phyloP scores from a whole-genome alignment of 2,329 filamentous ascomycete species.

The Monilinia fructigena region DNA sequence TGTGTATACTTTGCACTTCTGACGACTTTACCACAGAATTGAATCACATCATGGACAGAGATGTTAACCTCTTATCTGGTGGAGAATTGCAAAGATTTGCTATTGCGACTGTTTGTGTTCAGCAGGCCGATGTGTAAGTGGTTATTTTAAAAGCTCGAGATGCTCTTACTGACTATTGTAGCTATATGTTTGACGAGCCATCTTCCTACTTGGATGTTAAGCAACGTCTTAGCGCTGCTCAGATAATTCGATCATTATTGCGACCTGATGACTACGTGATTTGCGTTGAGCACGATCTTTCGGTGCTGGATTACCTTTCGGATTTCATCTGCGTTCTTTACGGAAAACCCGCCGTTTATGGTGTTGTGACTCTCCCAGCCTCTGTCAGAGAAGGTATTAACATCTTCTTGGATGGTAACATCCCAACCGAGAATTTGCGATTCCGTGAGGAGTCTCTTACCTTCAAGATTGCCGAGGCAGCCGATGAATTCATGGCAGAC shows the following conservation, averaged over 20 bases:
- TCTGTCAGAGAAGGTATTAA: slow-evolving; percentile 99
- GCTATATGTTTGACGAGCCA: slow-evolving; percentile 99
- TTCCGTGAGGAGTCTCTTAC: slow-evolving; percentile 97
- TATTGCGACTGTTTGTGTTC: slow-evolving; percentile 92
- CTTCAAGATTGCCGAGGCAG: slow-evolving; percentile 87
- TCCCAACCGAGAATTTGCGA: slow-evolving; percentile 95
- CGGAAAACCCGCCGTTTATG: slow-evolving; percentile 91
- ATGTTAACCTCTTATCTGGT: slow-evolving; percentile 86
- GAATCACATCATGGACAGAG: slow-evolving; percentile 85
- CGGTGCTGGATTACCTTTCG: slow-evolving; percentile 95
- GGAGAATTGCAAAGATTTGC: slow-evolving; percentile 98
- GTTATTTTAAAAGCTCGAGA: neutral
- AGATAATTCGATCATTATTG: slow-evolving; percentile 87
- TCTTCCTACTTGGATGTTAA: slow-evolving; percentile 99
- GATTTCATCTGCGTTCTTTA: slow-evolving; percentile 98
- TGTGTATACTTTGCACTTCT: neutral
- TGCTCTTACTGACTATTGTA: slow-evolving; percentile 35
- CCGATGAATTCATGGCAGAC: slow-evolving; percentile 84
- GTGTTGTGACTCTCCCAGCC: slow-evolving; percentile 92
- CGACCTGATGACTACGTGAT: slow-evolving; percentile 93
- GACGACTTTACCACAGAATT: slow-evolving; percentile 65
- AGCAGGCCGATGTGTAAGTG: slow-evolving; percentile 82
- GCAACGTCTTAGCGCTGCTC: slow-evolving; percentile 89
- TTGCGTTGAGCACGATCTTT: slow-evolving; percentile 98
- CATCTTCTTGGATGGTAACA: slow-evolving; percentile 97